Evolutionary conservation across 106 monocot genomes (phyloP).

Genomic region (Ottelia alismoides): DNA sequence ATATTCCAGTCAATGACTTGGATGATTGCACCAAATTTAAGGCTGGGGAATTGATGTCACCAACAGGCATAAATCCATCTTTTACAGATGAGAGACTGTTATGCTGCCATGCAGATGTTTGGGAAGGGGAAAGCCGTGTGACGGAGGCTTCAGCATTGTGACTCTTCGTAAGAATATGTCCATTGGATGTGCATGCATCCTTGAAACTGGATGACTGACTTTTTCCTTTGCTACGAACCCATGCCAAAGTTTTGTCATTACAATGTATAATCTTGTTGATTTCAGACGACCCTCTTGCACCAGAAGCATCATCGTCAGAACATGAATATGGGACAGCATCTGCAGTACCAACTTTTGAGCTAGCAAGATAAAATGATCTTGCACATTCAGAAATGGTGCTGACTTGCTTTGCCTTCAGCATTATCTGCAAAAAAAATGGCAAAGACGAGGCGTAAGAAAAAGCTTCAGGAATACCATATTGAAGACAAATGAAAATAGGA

Average conservation of each 20-base stretch:
- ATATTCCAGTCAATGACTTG: slow-evolving; percentile 17
- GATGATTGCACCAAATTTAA: slow-evolving; percentile 19
- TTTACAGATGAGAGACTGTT: slow-evolving; percentile 6
- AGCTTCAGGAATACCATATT: no score
- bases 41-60: slow-evolving; percentile 1
- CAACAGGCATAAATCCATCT: slow-evolving; percentile 5
- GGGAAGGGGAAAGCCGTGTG: slow-evolving; percentile 12
- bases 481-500: no score
- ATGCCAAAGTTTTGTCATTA: slow-evolving; percentile 22
- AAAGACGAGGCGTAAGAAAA: no score
- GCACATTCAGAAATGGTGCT: slow-evolving; percentile 75
- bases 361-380: slow-evolving; percentile 62
- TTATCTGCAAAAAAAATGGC: slow-evolving; percentile 29
- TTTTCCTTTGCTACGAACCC: slow-evolving; percentile 7
- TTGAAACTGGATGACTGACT: slow-evolving; percentile 16
- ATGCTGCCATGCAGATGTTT: slow-evolving; percentile 14
- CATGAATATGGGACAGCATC: slow-evolving; percentile 59
- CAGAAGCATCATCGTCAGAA: slow-evolving; percentile 60
- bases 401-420: slow-evolving; percentile 89
- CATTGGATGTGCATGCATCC: slow-evolving; percentile 25
- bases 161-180: slow-evolving; percentile 10
- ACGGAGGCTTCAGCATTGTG: slow-evolving; percentile 5
- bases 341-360: slow-evolving; percentile 35
- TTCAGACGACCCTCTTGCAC: slow-evolving; percentile 29
- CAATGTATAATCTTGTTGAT: slow-evolving; percentile 3